phyloP scores from a whole-genome alignment of 2,329 filamentous ascomycete genomes.

The Penicillium sp. region DNA sequence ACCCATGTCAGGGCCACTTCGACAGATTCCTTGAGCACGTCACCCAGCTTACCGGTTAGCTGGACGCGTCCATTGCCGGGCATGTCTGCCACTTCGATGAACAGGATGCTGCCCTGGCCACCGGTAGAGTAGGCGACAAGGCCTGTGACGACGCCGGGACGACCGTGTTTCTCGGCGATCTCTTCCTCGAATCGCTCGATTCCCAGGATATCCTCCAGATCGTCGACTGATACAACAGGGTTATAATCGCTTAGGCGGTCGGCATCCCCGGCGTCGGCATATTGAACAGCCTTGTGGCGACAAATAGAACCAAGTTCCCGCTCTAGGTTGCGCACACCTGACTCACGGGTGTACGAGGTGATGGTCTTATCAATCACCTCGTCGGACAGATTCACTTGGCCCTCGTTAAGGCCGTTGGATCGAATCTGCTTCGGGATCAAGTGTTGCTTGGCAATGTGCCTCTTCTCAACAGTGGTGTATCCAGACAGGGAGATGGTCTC shows the following conservation, averaged over 20 bases:
- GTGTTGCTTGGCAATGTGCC: constrained; percentile 88
- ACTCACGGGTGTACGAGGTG: constrained; percentile 92
- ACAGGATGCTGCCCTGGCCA: constrained; percentile 91
- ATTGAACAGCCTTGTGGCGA: constrained; percentile 92
- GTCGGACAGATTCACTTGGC: constrained; percentile 72
- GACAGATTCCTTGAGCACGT: constrained; percentile 94
- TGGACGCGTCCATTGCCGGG: constrained; percentile 88
- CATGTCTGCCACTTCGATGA: constrained; percentile 98
- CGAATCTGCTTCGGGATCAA: constrained; percentile 95
- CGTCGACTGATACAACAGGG: constrained; percentile 68
- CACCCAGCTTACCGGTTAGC: constrained; percentile 91
- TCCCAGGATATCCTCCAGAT: constrained; percentile 86
- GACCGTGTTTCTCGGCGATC: constrained; percentile 77
- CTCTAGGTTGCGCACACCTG: constrained; percentile 92
- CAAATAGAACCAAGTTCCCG: constrained; percentile 93
- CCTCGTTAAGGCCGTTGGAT: constrained; percentile 76
- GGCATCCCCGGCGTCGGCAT: constrained; percentile 80
- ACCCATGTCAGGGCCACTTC: constrained; percentile 97
- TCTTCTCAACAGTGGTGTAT: constrained; percentile 96
- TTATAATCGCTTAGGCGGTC: constrained; percentile 68
- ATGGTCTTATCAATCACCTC: constrained; percentile 94
- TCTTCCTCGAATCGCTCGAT: constrained; percentile 95
- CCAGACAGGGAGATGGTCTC: constrained; percentile 90
- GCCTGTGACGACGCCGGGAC: constrained; percentile 91
- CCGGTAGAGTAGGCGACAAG: constrained; percentile 92